Evolutionary conservation across 2,329 filamentous ascomycete genomes (phyloP), one percentile per base, ranked within the genome.

Genomic region (Curvularia verruculosa): DNA sequence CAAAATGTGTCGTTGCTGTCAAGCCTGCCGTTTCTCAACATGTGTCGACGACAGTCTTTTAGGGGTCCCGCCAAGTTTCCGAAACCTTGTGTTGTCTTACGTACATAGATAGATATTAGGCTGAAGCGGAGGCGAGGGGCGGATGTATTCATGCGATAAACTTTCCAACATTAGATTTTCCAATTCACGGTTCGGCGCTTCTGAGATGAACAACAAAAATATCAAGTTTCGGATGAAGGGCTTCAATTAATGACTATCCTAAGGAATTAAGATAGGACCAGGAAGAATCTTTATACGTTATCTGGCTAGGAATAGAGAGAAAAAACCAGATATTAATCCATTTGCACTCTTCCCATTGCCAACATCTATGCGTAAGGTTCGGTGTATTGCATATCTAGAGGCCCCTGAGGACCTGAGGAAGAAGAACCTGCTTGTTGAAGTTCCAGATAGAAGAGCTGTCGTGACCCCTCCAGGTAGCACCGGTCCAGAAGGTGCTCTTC

Each of bases 371-470:
- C 12, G 8, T 29, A 6, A 3, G 12, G 12, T 10, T 21, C 19
- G 7, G 12, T 3, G 39, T 23, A 5, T 23, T 15, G 23, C 15
- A 18, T 18, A 24, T 28, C 40, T 43, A 52, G 23, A 56, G 36
- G 12, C 41, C 21, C 44, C 53, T 23, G 1, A 53, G 15, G 13
- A 56, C 8, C 54, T 43, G 24, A 1, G 49, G 49, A 3, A 56
- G 29, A 3, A 56, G 36, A 29, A 53, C n/a, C 15, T 80, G 65
- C 77, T 79, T 65, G 69, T 64, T 67, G 46, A 56, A 71, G 24
- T 44, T 23, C 69, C 69, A 72, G 9, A 69, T 31, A 23, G 36
- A 19, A 47, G 56, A 61, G 18, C 61, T 64, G 55, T 68, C 63
- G 4, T 68, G 57, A 41, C 58, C 52, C 44, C 60, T 49, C 36